Evolutionary conservation across 495 filamentous ascomycete genomes (phyloP).

Genomic region (Baudoinia panamericana): DNA sequence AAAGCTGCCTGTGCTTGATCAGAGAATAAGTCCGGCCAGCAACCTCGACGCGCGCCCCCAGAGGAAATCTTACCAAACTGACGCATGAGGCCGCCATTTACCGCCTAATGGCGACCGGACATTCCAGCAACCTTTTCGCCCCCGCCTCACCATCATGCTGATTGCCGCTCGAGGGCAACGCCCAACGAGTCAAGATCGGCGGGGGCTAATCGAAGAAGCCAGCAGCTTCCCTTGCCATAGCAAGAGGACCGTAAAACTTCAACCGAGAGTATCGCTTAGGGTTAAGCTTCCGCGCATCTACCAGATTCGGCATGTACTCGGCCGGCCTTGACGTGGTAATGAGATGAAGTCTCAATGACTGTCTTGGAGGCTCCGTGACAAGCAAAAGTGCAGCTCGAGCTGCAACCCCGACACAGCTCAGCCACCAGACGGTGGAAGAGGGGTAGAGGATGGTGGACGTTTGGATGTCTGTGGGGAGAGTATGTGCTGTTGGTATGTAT

Average conservation of each 20-base stretch:
- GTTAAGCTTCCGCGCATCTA: constrained; percentile 17
- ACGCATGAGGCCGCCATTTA: constrained; percentile 26
- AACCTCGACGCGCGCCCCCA: constrained; percentile 27
- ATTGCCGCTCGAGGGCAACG: constrained; percentile 1
- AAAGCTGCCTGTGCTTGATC: constrained; percentile 27
- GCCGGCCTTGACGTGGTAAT: constrained; percentile 1
- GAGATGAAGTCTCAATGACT: constrained; percentile 8
- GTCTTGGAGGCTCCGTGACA: neutral
- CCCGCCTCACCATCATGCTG: constrained; percentile 6
- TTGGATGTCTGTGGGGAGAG: constrained; percentile 15
- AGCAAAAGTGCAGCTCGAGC: constrained; percentile 6
- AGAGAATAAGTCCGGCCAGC: constrained; percentile 28
- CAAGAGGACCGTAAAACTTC: constrained; percentile 8
- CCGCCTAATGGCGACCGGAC: constrained; percentile 12
- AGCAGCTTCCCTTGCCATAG: constrained; percentile 6
- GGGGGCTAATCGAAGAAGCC: constrained; percentile 13
- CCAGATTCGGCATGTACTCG: constrained; percentile 3
- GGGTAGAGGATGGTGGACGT: constrained; percentile 6
- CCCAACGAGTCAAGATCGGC: neutral
- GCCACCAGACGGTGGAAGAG: no score
- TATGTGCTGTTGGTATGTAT: constrained; percentile 18
- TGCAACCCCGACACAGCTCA: constrained; percentile 7
- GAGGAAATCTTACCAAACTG: constrained; percentile 26
- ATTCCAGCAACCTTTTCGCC: constrained; percentile 16
- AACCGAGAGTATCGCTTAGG: constrained; percentile 19